Percentiles rank a stretch among this genome's conserved stretches.
Conservation (phyloP, 257 asterid genomes). For the Eucommia ulmoides region DNA sequence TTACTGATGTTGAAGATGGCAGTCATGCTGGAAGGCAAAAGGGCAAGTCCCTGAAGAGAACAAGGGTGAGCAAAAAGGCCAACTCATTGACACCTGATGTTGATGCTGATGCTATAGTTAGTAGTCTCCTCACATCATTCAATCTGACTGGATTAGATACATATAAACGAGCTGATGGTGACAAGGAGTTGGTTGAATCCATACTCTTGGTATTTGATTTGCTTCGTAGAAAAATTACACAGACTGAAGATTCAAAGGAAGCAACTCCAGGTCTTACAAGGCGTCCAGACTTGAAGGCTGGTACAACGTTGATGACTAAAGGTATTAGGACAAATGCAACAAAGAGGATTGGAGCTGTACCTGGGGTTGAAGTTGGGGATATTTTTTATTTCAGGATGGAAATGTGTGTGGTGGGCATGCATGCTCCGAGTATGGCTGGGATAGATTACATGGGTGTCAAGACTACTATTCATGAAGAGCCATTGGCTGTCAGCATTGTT, state of each 20-base stretch:
- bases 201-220: slow-evolving; percentile 47
- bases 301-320: slow-evolving; percentile 43
- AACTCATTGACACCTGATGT: slow-evolving; percentile 18
- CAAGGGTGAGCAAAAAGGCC: slow-evolving; percentile 15
- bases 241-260: slow-evolving; percentile 51
- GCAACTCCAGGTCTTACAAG: slow-evolving; percentile 28
- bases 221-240: slow-evolving; percentile 51
- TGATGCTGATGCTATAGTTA: slow-evolving; percentile 36
- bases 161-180: slow-evolving; percentile 43
- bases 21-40: slow-evolving; percentile 34
- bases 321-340: slow-evolving; percentile 54
- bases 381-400: slow-evolving; percentile 88
- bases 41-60: slow-evolving; percentile 27
- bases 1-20: slow-evolving; percentile 26
- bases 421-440: slow-evolving; percentile 90
- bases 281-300: slow-evolving; percentile 72
- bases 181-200: slow-evolving; percentile 33
- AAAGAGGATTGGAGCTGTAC: slow-evolving; percentile 61
- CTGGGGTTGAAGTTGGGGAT: slow-evolving; percentile 86
- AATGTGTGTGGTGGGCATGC: slow-evolving; percentile 70
- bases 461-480: slow-evolving; percentile 56
- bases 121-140: slow-evolving; percentile 29
- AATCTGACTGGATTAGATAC: slow-evolving; percentile 46
- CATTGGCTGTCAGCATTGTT: slow-evolving; percentile 86
- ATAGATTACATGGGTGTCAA: slow-evolving; percentile 71